Conservation (phyloP, 768 basidiomycete genomes). For the Rhodotorula sphaerocarpa region DNA sequence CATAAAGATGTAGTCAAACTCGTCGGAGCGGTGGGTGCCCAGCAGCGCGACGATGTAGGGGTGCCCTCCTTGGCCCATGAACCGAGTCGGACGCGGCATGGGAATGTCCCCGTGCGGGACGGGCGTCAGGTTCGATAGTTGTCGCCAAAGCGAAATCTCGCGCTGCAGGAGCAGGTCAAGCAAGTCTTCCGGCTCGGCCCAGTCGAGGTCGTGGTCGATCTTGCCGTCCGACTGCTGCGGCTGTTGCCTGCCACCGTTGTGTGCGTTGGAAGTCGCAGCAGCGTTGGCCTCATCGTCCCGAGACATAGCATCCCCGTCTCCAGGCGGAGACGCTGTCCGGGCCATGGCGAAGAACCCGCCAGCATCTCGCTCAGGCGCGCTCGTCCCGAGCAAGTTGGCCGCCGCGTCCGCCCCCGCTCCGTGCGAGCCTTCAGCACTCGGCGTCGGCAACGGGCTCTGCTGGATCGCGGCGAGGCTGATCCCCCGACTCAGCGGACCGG, state of each 20-base stretch:
- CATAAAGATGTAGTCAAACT: constrained; percentile 72
- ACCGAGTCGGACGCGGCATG: not conserved
- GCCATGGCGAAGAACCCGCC: not conserved
- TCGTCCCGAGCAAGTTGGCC: not conserved
- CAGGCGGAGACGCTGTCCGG: too few species aligned
- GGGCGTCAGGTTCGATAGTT: not conserved
- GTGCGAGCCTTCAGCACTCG: not conserved
- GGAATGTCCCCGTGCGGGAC: not conserved
- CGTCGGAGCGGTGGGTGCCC: constrained; percentile 52
- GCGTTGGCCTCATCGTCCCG: too few species aligned
- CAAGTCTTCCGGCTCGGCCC: not conserved
- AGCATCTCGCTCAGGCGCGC: not conserved
- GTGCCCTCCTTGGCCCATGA: constrained; percentile 45
- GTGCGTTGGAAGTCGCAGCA: too few species aligned
- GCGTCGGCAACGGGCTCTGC: constrained; percentile 5
- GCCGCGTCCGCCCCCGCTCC: not conserved
- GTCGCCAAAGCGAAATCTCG: constrained; percentile 1
- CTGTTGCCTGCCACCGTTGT: not conserved
- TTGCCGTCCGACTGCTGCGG: not conserved
- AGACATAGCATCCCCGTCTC: too few species aligned
- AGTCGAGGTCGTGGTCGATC: not conserved
- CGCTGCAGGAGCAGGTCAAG: constrained; percentile 12
- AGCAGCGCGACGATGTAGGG: constrained; percentile 83
- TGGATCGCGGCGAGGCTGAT: not conserved
- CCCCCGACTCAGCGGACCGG: not conserved